Percentiles rank a stretch among this genome's conserved stretches.
phyloP scores from a whole-genome alignment of 1,284 basidiomycete species.

The Leucoagaricus sp. region DNA sequence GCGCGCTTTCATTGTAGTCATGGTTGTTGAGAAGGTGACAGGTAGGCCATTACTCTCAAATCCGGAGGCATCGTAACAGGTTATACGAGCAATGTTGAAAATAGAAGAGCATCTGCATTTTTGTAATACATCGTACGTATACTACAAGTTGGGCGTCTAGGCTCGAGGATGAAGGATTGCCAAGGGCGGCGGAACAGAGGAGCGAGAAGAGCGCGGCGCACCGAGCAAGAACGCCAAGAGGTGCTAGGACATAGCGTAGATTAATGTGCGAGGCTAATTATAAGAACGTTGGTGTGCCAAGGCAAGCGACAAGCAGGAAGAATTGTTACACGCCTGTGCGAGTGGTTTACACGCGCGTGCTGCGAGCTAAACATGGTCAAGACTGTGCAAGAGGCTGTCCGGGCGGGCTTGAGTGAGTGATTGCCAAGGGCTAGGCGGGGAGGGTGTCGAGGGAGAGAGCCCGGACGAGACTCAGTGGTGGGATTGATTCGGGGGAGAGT shows the following conservation, averaged over 20 bases:
- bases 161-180: background rate
- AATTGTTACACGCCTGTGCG: constrained; percentile 9
- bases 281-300: constrained; percentile 10
- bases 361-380: constrained; percentile 10
- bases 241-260: constrained; percentile 4
- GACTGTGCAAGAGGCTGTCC: background rate
- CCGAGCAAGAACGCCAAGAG: constrained; percentile 7
- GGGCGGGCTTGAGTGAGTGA: background rate
- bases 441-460: background rate
- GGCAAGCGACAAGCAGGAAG: background rate
- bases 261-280: constrained; percentile 11
- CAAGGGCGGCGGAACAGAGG: constrained; percentile 5
- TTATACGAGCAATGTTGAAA: background rate
- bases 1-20: too few relatives aligned
- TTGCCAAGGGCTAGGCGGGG: background rate
- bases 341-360: constrained; percentile 7
- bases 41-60: background rate
- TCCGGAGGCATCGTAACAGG: background rate
- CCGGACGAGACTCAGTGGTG: background rate
- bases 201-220: background rate
- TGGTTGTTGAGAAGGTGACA: background rate
- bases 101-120: background rate
- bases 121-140: background rate
- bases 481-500: background rate
- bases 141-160: background rate